These are phyloP conservation scores for Trichoderma guizhouense DNA, from an alignment of 2,329 filamentous ascomycete genomes.

Conservation along the genomic window DNA sequence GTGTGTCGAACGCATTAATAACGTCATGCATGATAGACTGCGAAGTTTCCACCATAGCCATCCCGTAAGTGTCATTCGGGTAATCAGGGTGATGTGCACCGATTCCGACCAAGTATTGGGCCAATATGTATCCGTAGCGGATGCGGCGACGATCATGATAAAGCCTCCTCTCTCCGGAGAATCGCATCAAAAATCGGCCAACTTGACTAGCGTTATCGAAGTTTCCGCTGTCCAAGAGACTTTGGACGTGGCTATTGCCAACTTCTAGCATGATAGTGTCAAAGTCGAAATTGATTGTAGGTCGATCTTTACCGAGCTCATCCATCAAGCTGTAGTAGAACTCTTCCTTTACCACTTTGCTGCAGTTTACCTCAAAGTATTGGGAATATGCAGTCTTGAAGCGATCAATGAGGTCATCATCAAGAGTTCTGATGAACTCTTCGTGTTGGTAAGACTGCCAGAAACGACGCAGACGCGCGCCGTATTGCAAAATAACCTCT, in stretches of 20 bases:
- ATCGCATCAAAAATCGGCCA: background rate
- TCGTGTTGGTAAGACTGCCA: background rate
- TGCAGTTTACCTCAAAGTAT: background rate
- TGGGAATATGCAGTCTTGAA: background rate
- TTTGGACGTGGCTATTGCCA: slow-evolving; percentile 31
- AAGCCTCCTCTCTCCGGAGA: slow-evolving; percentile 31
- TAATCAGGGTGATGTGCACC: slow-evolving; percentile 33
- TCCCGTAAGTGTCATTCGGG: slow-evolving; percentile 10
- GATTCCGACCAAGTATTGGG: slow-evolving; percentile 42
- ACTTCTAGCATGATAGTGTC: slow-evolving; percentile 35
- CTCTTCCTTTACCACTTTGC: slow-evolving; percentile 22
- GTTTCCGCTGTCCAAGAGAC: background rate
- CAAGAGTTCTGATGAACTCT: background rate
- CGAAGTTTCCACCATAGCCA: background rate
- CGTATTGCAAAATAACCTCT: background rate
- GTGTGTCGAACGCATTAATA: slow-evolving; percentile 39
- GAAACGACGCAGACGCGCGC: background rate
- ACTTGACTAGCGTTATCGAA: background rate
- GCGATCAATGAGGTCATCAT: background rate
- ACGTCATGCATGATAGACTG: slow-evolving; percentile 22
- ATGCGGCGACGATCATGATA: slow-evolving; percentile 40
- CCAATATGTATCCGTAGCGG: slow-evolving; percentile 44
- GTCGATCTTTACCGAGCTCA: slow-evolving; percentile 35
- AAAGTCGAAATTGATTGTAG: slow-evolving; percentile 36
- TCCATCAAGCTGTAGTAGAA: slow-evolving; percentile 41